Conservation (phyloP, 495 filamentous ascomycete genomes). For the Penicillium dipodomyicola region DNA sequence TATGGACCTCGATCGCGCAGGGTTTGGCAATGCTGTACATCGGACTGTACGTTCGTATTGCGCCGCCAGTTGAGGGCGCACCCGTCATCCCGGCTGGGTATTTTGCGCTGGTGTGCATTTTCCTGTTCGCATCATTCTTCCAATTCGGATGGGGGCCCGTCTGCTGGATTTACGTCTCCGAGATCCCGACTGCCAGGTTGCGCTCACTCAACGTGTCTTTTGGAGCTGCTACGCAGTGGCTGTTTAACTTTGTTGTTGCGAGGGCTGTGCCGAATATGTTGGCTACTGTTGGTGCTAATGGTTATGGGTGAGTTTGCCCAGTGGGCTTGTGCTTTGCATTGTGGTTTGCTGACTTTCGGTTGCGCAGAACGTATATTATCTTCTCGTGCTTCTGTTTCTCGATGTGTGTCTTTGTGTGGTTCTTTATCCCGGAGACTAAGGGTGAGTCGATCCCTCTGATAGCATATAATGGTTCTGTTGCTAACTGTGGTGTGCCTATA, state of each 20-base stretch:
- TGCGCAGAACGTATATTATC: constrained; percentile 38
- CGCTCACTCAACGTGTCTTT: constrained; percentile 65
- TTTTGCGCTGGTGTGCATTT: constrained; percentile 67
- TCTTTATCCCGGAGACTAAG: constrained; percentile 74
- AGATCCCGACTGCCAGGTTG: constrained; percentile 70
- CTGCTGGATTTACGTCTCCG: constrained; percentile 73
- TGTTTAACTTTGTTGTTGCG: constrained; percentile 43
- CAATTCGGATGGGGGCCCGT: constrained; percentile 78
- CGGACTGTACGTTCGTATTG: constrained; percentile 72
- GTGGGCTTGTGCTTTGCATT: constrained; percentile 25
- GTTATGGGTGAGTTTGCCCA: constrained; percentile 50
- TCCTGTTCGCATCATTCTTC: constrained; percentile 72
- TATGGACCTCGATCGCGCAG: constrained; percentile 72
- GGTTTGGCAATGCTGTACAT: constrained; percentile 75
- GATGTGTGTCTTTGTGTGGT: constrained; percentile 67
- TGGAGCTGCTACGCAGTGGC: constrained; percentile 63
- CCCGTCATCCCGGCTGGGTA: constrained; percentile 59
- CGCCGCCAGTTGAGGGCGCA: constrained; percentile 54
- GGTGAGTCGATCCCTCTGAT: constrained; percentile 35
- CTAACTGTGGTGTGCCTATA: constrained; percentile 8
- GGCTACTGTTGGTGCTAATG: constrained; percentile 56
- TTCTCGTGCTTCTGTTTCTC: constrained; percentile 58
- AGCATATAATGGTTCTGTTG: not conserved
- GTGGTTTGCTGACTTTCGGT: constrained; percentile 31
- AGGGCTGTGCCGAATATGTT: constrained; percentile 43